Base-by-base conservation (phyloP, 176 grass and related monocot species). In the Oryza australiensis region DNA sequence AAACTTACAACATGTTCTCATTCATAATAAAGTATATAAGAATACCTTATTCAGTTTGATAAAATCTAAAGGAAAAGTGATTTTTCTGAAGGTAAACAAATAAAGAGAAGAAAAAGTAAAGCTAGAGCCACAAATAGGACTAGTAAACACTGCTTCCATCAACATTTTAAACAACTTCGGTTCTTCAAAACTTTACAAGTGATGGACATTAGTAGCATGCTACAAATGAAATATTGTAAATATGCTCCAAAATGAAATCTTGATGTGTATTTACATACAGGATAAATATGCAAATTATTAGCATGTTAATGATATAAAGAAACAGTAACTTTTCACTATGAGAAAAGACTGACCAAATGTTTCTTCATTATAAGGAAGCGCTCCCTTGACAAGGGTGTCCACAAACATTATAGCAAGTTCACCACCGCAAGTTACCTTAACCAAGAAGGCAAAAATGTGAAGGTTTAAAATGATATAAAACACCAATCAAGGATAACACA, bases 321-420 rank as follows among this genome's bases (percentile, higher is more conserved):
- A 34, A 46, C 70, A 14, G 42, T 83, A 75, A 9, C 15, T 34
- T 18, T 55, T 55, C 49, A 55, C 49, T 55, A 7, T 22, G 18
- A 70, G 59, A 87, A 82, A 79, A 87, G 70, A 14, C 89, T 71
- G 69, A 95, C 96, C 96, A 82, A 91, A 88, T 73, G 41, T 88
- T 98, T 93, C 87, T 81, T 93, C 76, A 78, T 38, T 91, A 48
- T 85, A 98, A 62, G 83, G 73, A 83, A 88, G 33, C 34, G 74
- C 85, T 59, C 79, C 96, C 70, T 91, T 90, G 78, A 90, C 66
- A 60, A 95, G 89, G 57, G 83, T 91, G 24, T 93, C 93, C 55
- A 95, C 93, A 43, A 95, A 90, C 66, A 98, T 53, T 22, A 76
- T 75, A 74, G 90, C 85, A 37, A 98, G 87, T 89, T 98, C 96